A percentile compares a stretch with the other conserved stretches of the same genome.
These are phyloP conservation scores for Colletotrichum tamarilloi DNA, from an alignment of 2,329 filamentous ascomycete species.

Conservation along the genomic window DNA sequence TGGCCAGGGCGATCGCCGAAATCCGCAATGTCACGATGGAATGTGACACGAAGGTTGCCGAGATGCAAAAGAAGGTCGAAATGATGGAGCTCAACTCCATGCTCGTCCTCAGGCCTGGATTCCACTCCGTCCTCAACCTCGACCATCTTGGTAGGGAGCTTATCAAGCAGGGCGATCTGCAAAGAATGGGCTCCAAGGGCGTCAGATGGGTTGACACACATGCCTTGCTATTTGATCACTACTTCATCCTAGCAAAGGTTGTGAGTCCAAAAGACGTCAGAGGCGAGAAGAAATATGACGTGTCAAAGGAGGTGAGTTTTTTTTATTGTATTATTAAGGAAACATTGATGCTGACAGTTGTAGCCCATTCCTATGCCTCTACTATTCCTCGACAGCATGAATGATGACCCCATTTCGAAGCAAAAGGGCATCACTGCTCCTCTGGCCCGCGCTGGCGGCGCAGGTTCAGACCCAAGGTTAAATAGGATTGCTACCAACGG, in stretches of 20 bases:
- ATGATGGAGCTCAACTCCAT: conserved; percentile 86
- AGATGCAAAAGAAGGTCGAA: conserved; percentile 90
- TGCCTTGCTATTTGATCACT: conserved; percentile 95
- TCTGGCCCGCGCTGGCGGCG: conserved; percentile 68
- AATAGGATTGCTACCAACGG: conserved; percentile 66
- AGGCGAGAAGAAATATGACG: conserved; percentile 88
- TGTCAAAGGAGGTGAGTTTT: conserved; percentile 81
- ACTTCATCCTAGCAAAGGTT: conserved; percentile 91
- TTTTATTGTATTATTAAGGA: neutral
- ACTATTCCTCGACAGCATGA: conserved; percentile 89
- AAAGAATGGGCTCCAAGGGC: conserved; percentile 86
- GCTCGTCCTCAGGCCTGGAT: conserved; percentile 86
- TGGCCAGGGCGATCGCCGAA: conserved; percentile 87
- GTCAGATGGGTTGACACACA: conserved; percentile 96
- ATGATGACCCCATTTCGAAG: conserved; percentile 91
- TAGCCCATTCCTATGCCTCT: conserved; percentile 96
- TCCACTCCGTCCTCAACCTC: conserved; percentile 89
- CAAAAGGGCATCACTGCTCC: conserved; percentile 78
- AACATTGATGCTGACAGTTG: conserved; percentile 40
- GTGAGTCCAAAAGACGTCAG: conserved; percentile 74
- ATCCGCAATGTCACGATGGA: conserved; percentile 90
- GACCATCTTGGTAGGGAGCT: conserved; percentile 94
- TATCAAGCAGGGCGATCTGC: conserved; percentile 88
- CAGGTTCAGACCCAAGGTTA: conserved; percentile 68
- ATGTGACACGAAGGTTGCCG: conserved; percentile 91